Evolutionary conservation across 83 land plant genomes (phyloP).

Genomic region (Thuja plicata): DNA sequence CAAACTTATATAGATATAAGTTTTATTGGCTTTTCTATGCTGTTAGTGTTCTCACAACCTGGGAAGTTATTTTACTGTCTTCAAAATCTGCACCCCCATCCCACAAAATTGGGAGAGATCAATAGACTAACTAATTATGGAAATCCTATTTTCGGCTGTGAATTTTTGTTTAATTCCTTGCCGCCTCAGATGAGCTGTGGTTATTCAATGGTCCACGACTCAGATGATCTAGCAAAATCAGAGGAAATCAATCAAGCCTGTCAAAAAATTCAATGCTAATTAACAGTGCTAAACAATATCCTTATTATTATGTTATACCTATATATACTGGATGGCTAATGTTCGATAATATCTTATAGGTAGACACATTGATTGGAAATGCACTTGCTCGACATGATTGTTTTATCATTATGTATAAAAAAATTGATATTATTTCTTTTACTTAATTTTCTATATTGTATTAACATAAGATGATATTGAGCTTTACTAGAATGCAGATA

Average conservation of each 20-base stretch:
- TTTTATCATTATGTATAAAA: neutral
- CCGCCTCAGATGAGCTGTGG: neutral
- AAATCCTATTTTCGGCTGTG: neutral
- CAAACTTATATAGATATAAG: no score
- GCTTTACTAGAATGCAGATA: neutral
- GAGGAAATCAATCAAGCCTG: neutral
- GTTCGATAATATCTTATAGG: neutral
- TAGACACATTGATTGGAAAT: neutral
- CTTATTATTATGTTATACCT: neutral
- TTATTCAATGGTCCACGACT: neutral
- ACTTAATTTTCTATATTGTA: neutral
- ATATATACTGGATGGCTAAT: neutral
- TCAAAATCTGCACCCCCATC: no score
- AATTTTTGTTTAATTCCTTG: neutral
- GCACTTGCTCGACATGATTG: neutral
- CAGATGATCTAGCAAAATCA: neutral
- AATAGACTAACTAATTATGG: neutral
- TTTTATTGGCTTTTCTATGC: no score
- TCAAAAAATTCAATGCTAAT: neutral
- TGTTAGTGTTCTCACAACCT: no score
- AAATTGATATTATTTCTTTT: neutral
- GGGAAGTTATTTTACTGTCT: no score
- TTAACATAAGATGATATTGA: neutral
- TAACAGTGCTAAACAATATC: neutral
- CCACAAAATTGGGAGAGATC: no score